Evolutionary conservation across 768 basidiomycete species (phyloP).

Genomic region (Hygrocybe punicea): DNA sequence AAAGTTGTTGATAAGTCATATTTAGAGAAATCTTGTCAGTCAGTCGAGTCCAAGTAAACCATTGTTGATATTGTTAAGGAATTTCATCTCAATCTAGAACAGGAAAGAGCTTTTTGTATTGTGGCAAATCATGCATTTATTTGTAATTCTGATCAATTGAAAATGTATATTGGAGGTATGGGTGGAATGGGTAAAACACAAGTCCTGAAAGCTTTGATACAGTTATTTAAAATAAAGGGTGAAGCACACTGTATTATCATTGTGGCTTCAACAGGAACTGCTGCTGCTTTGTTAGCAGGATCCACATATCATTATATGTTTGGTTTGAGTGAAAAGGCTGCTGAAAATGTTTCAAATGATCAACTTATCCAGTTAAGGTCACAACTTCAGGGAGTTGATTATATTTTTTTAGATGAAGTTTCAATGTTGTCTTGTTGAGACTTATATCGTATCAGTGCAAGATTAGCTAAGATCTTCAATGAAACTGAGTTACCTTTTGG

Average conservation of each 20-base stretch:
- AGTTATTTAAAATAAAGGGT: slow-evolving; percentile 23
- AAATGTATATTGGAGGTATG: slow-evolving; percentile 16
- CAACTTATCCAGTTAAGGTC: slow-evolving; percentile 7
- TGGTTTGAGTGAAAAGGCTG: not conserved
- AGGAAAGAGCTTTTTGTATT: slow-evolving; percentile 19
- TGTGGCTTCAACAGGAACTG: slow-evolving; percentile 25
- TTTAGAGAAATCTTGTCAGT: too few species aligned
- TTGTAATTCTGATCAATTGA: slow-evolving; percentile 10
- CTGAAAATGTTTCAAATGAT: not conserved
- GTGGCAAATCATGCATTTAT: slow-evolving; percentile 18
- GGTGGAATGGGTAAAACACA: slow-evolving; percentile 34
- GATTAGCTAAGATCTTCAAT: slow-evolving; percentile 20
- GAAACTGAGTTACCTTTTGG: slow-evolving; percentile 27
- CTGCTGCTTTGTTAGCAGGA: slow-evolving; percentile 22
- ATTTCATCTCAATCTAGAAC: slow-evolving; percentile 27
- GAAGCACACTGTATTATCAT: slow-evolving; percentile 25
- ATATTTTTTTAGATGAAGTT: slow-evolving; percentile 41
- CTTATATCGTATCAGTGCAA: slow-evolving; percentile 28
- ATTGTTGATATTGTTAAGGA: slow-evolving; percentile 11
- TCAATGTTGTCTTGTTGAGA: slow-evolving; percentile 39
- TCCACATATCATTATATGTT: slow-evolving; percentile 25
- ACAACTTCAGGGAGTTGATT: slow-evolving; percentile 25
- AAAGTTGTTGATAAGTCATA: too few species aligned
- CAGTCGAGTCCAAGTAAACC: not conserved
- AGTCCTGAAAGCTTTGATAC: slow-evolving; percentile 26